Percentiles rank a stretch among this genome's conserved stretches.
Conservation (phyloP, 257 asterid genomes). For the Primulina huaijiensis region DNA sequence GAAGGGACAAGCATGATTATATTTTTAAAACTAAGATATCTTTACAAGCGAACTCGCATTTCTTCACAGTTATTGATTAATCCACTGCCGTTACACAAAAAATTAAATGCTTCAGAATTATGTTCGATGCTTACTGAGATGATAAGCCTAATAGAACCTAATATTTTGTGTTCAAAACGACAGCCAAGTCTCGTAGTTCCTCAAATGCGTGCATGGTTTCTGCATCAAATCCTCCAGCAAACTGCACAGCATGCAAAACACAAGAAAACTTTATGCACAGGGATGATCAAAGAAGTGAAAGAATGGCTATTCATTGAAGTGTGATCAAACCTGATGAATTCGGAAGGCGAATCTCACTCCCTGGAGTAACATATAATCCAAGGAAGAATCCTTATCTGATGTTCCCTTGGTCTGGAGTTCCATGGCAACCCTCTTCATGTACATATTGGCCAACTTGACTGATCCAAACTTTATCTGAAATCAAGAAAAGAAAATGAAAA, state of each 20-base stretch:
- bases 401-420: conserved; percentile 77
- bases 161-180: conserved; percentile 49
- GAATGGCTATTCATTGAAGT: neutral
- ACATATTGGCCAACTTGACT: conserved; percentile 76
- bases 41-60: neutral
- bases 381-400: conserved; percentile 74
- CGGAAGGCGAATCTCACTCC: conserved; percentile 96
- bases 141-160: conserved; percentile 47
- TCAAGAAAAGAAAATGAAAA: neutral
- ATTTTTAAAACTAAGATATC: neutral
- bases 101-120: neutral
- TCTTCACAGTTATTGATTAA: neutral
- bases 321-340: conserved; percentile 78
- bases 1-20: neutral
- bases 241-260: conserved; percentile 42
- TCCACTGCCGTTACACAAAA: conserved; percentile 15
- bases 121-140: conserved; percentile 56
- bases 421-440: conserved; percentile 84
- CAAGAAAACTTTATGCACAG: neutral
- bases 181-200: conserved; percentile 83
- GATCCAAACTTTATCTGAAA: conserved; percentile 80
- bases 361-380: conserved; percentile 83
- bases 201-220: conserved; percentile 95
- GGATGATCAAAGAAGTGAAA: neutral
- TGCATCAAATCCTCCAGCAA: conserved; percentile 95